Base-by-base conservation (phyloP, 805 yeast genomes). In the Wickerhamiella galacta region DNA sequence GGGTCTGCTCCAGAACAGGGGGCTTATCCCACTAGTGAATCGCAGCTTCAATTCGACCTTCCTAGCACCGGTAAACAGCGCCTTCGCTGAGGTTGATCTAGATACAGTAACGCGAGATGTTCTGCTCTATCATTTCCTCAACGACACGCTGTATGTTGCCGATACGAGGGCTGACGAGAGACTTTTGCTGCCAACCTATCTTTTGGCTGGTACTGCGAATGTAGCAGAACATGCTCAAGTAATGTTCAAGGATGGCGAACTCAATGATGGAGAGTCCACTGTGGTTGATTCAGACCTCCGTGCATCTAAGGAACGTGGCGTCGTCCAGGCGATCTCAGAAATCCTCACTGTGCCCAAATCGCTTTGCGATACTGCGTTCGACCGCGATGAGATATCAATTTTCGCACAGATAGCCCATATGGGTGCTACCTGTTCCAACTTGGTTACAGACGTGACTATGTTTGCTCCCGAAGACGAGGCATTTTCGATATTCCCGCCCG, bases 61-160 rank as follows among this genome's bases (percentile, higher is more conserved):
- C 11, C 48, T 78, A 28, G 93, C 92, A 1, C 93, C 93, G 0
- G 63, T 75, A 7, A 81, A 81, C 52, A 72, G 75, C 43, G 93
- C 93, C 0, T 79, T 77, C 51, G 60, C 57, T 4, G 47, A 48
- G 14, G 25, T 34, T 10, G 37, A 41, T 28, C 32, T 21, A 10
- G 30, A 26, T 7, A 6, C 32, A 8, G 32, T 48, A 31, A 22
- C 47, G 8, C 17, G 31, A 4, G 47, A 46, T 15, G 42, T 39
- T 22, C 33, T 48, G 20, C 43, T 46, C 4, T 48, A 48, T 29
- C 48, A 66, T 41, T 39, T 58, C 4, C 47, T 66, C 23, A 40
- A 46, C 25, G 39, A 37, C 10, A 34, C 46, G 9, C 35, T 42
- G 4, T 17, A 20, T 6, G 23, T 39, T 26, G 37, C 20, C 8